phyloP scores from a whole-genome alignment of 345 rosid species.

The Rhodamnia argentea region DNA sequence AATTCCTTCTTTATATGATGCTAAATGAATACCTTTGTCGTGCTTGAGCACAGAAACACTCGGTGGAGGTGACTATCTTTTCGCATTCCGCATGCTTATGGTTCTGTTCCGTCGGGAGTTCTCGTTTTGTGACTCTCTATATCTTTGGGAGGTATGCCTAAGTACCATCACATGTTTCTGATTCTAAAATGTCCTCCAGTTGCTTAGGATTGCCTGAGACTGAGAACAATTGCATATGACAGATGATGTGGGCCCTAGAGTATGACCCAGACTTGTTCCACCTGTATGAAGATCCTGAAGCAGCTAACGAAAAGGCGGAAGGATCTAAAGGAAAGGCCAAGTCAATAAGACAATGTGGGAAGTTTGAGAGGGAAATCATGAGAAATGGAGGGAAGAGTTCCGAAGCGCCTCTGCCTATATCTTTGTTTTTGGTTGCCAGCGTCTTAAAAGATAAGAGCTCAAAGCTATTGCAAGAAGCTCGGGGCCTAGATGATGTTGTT shows the following conservation, averaged over 20 bases:
- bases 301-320: conserved; percentile 33
- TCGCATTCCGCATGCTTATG: conserved; percentile 95
- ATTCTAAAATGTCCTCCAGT: not conserved
- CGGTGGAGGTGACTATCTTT: conserved; percentile 94
- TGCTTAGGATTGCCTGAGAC: not conserved
- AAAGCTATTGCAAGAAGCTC: conserved; percentile 67
- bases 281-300: conserved; percentile 54
- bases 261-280: conserved; percentile 74
- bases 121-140: conserved; percentile 87
- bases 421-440: conserved; percentile 90
- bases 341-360: conserved; percentile 64
- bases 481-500: conserved; percentile 90
- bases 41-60: conserved; percentile 48
- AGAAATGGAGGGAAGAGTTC: conserved; percentile 36
- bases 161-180: not conserved
- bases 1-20: not conserved
- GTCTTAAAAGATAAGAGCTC: conserved; percentile 93
- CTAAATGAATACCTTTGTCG: not conserved
- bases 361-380: conserved; percentile 82
- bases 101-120: conserved; percentile 92
- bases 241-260: conserved; percentile 99
- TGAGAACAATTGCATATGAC: conserved; percentile 5
- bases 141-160: conserved; percentile 90
- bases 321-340: conserved; percentile 50
- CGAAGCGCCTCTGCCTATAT: conserved; percentile 77